Evolutionary conservation across 2,329 filamentous ascomycete genomes (phyloP), one percentile per base, ranked within the genome.

Genomic region (Trichoderma lentiforme): DNA sequence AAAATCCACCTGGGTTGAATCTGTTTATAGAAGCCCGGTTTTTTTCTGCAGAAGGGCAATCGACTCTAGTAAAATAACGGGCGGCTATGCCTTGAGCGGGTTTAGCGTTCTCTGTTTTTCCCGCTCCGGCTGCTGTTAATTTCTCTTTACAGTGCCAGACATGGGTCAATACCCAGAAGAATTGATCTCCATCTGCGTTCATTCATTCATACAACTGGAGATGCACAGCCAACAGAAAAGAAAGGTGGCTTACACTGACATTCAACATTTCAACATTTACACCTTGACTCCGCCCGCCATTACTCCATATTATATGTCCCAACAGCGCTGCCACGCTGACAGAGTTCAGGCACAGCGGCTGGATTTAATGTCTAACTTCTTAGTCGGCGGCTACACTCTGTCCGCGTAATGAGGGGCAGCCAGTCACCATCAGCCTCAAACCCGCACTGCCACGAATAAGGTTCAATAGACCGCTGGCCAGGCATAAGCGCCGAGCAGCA

Each of bases 11-110:
- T 43, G 18, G 57, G 11, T 60, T 60, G 57, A 60, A 60, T 32
- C 68, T 64, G 68, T 71, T 64, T 64, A 63, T 71, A 71, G 68
- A 60, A 63, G 32, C 58, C 14, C 26, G 30, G 56, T 36, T 39
- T 18, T 34, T 47, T 47, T 67, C 21, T 58, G 32, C 61, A 60
- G 56, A 58, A 51, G 66, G 34, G 26, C 36, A 43, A 18, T 18
- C 39, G 39, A 0, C 7, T 43, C 39, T 43, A 43, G 47, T 53
- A 18, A 56, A 62, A 36, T 36, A 32, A 36, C 32, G 58, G 34
- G 60, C 68, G 43, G 43, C 60, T 64, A 57, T 12, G 58, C 60
- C 68, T 61, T 18, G 32, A 34, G 24, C 24, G 32, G 60, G 32
- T 1, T 34, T 63, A 71, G 68, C 51, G 30, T 6, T 11, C 9